Evolutionary conservation across 1,139 yeast genomes (phyloP).

Genomic region (Saccharomyces hybrid): DNA sequence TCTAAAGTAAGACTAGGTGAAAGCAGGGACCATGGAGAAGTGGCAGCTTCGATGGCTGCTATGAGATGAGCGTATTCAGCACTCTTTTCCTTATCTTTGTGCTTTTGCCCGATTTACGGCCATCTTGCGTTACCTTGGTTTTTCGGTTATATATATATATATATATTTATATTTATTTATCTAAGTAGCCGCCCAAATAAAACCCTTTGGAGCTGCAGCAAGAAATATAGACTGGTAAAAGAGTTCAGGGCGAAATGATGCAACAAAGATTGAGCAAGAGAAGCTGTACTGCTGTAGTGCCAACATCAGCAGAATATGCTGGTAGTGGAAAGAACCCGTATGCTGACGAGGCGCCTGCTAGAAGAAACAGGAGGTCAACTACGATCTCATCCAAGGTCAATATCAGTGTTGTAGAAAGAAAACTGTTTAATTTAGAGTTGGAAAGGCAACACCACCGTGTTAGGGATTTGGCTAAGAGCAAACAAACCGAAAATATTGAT

Average conservation of each 20-base stretch:
- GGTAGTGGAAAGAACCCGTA: background rate
- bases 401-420: background rate
- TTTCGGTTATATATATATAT: background rate
- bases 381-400: background rate
- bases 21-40: background rate
- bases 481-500: background rate
- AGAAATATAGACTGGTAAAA: background rate
- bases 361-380: background rate
- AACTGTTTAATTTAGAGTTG: background rate
- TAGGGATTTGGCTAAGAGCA: background rate
- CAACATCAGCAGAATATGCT: background rate
- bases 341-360: background rate
- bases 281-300: background rate
- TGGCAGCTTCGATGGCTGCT: background rate
- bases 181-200: background rate
- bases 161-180: background rate
- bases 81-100: background rate
- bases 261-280: background rate
- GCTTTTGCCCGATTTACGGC: background rate
- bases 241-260: background rate
- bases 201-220: background rate
- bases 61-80: background rate
- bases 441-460: background rate
- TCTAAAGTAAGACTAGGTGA: background rate
- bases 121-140: background rate